Evolutionary conservation across 2,329 filamentous ascomycete genomes (phyloP).

Genomic region (Fonsecaea erecta): DNA sequence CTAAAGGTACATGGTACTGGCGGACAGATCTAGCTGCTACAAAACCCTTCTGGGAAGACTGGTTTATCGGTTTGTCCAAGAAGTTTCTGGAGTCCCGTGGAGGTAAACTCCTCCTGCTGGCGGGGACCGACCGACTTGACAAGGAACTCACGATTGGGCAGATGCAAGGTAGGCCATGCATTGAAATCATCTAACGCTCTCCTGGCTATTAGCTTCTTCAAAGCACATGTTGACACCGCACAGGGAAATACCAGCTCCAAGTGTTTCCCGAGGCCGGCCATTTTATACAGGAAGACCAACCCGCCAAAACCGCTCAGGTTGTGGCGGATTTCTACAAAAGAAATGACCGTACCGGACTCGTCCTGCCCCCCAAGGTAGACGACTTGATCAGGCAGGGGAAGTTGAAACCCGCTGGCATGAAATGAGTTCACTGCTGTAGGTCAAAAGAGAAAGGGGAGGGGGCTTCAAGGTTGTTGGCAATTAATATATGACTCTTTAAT

Average conservation of each 20-base stretch:
- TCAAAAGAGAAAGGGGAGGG: background rate
- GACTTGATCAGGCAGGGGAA: constrained; percentile 58
- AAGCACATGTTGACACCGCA: background rate
- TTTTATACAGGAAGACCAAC: constrained; percentile 94
- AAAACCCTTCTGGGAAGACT: constrained; percentile 89
- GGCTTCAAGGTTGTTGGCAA: background rate
- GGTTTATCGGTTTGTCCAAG: constrained; percentile 84
- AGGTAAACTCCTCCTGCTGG: constrained; percentile 82
- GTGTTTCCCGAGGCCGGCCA: constrained; percentile 95
- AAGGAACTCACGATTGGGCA: constrained; percentile 93
- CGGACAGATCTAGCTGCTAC: constrained; percentile 81
- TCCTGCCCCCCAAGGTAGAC: constrained; percentile 89
- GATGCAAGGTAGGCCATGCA: constrained; percentile 75
- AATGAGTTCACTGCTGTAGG: constrained; percentile 1
- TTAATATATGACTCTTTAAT: background rate
- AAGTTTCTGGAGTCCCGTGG: constrained; percentile 76
- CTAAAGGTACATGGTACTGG: constrained; percentile 60
- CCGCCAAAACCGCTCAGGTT: constrained; percentile 82
- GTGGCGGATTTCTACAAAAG: constrained; percentile 89
- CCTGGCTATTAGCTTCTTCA: background rate
- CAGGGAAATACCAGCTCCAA: constrained; percentile 86
- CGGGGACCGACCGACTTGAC: constrained; percentile 86
- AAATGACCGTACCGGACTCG: constrained; percentile 82
- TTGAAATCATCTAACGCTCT: background rate
- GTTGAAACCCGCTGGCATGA: constrained; percentile 31